Evolutionary conservation across 2,329 filamentous ascomycete species (phyloP).

Genomic region (Zopfia rhizophila): DNA sequence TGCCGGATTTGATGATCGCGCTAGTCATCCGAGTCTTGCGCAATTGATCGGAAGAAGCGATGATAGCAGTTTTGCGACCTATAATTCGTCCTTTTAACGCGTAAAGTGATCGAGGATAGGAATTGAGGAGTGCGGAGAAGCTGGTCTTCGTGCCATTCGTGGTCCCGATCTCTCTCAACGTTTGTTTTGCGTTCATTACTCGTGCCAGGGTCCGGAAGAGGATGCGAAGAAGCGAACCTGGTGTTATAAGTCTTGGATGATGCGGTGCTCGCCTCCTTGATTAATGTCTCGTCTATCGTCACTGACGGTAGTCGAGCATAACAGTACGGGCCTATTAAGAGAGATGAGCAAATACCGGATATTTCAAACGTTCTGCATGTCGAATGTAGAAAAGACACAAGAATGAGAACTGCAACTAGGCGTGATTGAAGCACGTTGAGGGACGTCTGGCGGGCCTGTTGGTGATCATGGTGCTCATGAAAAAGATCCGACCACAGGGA

Average conservation of each 20-base stretch:
- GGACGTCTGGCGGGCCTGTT: neutral
- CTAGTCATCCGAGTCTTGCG: too few species aligned
- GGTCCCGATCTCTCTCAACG: neutral
- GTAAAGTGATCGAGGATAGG: slow-evolving; percentile 1
- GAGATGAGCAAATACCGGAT: slow-evolving; percentile 15
- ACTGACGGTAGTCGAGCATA: neutral
- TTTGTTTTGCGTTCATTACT: slow-evolving; percentile 11
- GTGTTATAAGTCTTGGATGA: neutral
- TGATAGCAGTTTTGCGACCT: too few species aligned
- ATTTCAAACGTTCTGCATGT: slow-evolving; percentile 1
- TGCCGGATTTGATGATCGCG: too few species aligned
- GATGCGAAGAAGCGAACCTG: too few species aligned
- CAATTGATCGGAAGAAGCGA: too few species aligned
- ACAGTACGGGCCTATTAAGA: neutral
- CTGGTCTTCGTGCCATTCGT: neutral
- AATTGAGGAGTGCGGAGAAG: slow-evolving; percentile 13
- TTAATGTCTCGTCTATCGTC: too few species aligned
- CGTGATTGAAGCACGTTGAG: neutral
- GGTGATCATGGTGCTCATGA: neutral
- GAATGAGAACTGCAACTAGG: neutral
- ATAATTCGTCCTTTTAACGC: slow-evolving; percentile 1
- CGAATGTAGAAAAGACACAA: too few species aligned
- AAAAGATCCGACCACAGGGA: slow-evolving; percentile 8
- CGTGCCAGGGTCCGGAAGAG: too few species aligned
- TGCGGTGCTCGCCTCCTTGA: neutral